Base-by-base conservation (phyloP, 2,329 filamentous ascomycete genomes). In the Magnaporthiopsis rhizophila region DNA sequence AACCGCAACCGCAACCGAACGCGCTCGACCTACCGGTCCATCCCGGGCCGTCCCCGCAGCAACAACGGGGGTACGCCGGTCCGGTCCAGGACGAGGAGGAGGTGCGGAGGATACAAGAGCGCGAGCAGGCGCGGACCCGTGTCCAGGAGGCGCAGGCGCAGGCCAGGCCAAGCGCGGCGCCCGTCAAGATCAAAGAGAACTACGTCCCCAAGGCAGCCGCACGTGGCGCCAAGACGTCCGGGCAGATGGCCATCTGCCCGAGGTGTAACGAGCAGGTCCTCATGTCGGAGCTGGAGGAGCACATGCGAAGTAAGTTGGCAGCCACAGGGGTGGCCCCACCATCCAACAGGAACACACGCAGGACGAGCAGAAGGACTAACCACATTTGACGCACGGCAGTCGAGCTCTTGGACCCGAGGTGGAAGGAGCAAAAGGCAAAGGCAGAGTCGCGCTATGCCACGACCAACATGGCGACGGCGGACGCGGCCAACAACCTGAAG, bases 341-440 rank as follows among this genome's bases (percentile, higher is more conserved):
- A 61, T 60, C 50, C 18, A 11, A 56, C 36, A 3, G 12, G 8
- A 38, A 12, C 2, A 5, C 3, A 38, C 36, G 5, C 15, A 13
- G 6, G 36, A 38, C 36, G 13, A 18, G 6, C n/a, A 11, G 5
- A 26, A 58, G 11, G 34, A 34, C 60, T 62, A 53, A 62, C 61
- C 21, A 28, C 45, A 13, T 30, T 57, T 7, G n/a, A 30, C 58
- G 38, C 50, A 12, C 26, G 28, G 5, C 34, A 89, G 90, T 98
- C 73, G 94, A 98, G 77, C 83, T 97, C 60, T 84, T 97, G 65
- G 94, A 98, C 74, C 94, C 94, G 0, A 86, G 90, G 65, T 98
- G 94, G 93, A 96, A 96, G 74, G 93, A 97, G 74, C 93, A 98
- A 74, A 92, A 92, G 69, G 90, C 91, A 65, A 96, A 96, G 74